Percentiles rank a stretch among this genome's conserved stretches.
Conservation (phyloP, 345 rosid species). For the Microcos paniculata region DNA sequence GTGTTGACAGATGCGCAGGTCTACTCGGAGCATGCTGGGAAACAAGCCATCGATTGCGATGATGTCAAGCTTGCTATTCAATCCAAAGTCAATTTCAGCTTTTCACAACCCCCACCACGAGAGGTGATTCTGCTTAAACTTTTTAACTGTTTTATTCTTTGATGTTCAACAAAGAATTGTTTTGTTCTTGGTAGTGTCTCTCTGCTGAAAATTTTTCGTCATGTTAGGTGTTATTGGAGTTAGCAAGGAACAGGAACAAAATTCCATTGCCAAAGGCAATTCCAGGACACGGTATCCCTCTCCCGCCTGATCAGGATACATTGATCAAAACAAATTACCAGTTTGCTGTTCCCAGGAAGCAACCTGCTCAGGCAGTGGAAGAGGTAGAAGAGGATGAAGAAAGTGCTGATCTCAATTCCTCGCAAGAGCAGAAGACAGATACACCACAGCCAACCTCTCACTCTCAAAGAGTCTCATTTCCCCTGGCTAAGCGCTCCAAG, state of each 20-base stretch:
- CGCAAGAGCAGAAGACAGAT: constrained; percentile 51
- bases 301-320: constrained; percentile 86
- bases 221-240: constrained; percentile 61
- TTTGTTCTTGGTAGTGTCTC: neutral
- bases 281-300: constrained; percentile 66
- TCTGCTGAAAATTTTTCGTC: neutral
- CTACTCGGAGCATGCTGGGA: constrained; percentile 88
- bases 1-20: constrained; percentile 84
- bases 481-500: constrained; percentile 53
- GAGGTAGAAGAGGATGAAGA: constrained; percentile 84
- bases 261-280: constrained; percentile 79
- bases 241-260: constrained; percentile 83
- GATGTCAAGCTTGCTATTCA: constrained; percentile 92
- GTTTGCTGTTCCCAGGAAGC: constrained; percentile 62
- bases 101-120: constrained; percentile 94
- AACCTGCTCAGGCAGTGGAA: constrained; percentile 52
- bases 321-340: constrained; percentile 82
- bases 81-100: constrained; percentile 85
- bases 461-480: constrained; percentile 74
- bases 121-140: constrained; percentile 47
- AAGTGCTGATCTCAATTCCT: constrained; percentile 48
- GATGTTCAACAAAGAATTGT: neutral
- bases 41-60: constrained; percentile 70
- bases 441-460: constrained; percentile 47
- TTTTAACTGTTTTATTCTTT: neutral